Base-by-base conservation (phyloP, 1,139 yeast species). In the Kodamaea sp. region DNA sequence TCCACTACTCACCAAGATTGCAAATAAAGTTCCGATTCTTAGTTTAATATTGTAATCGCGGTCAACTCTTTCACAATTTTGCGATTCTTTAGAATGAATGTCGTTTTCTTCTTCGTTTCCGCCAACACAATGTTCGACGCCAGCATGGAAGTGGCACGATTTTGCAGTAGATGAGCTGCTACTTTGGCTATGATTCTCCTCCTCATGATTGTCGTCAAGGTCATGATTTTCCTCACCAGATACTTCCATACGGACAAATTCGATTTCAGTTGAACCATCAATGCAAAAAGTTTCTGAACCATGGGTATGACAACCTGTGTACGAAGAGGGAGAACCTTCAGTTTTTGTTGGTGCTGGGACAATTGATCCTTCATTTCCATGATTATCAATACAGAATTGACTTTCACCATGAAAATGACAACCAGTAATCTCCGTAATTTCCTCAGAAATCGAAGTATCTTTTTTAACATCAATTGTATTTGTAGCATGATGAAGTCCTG, bases 121-220 rank as follows among this genome's bases (percentile, higher is more conserved):
- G 26, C 46, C 52, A 2, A 54, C 57, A 47, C 70, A 65, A 48
- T 65, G 70, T 41, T 65, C 70, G 6, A 65, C 70, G 8, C 70
- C 70, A 27, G 68, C 70, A 45, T 65, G 70, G 50, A 61, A 64
- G 42, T 65, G 70, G 42, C 70, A 65, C 33, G 56, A 53, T 44
- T 44, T 43, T 59, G 31, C 22, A 11, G 11, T n/a, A n/a, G 9
- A 9, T 23, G 10, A 11, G 8, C 9, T 22, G 8, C 8, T 11
- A 9, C 11, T n/a, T 11, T 20, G 23, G 22, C 26, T 24, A 24
- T 12, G 6, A 4, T 35, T 32, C 8, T 20, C 35, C 27, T 29
- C 40, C 15, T 29, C 32, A 6, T 30, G 31, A 9, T 11, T 25
- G 8, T 31, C 26, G 5, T 15, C 34, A 25, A 29, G 38, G 7